A percentile compares a stretch with the other conserved stretches of the same genome.
Evolutionary conservation across 495 filamentous ascomycete species (phyloP).

Genomic region (Talaromyces trachyspermus): DNA sequence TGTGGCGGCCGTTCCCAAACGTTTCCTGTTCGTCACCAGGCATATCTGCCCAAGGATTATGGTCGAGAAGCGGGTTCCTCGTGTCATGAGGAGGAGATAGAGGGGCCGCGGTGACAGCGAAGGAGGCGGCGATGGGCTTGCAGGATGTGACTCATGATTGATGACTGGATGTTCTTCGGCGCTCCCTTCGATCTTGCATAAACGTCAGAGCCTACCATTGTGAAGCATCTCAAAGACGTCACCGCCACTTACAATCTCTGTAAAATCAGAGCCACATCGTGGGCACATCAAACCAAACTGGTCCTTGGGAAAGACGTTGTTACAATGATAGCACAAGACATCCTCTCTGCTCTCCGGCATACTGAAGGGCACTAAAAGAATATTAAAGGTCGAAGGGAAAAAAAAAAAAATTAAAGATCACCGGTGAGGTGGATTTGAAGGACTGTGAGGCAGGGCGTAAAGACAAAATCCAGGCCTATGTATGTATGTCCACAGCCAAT

Average conservation of each 20-base stretch:
- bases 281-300: conserved; percentile 65
- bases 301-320: conserved; percentile 69
- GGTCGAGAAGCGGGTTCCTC: conserved; percentile 24
- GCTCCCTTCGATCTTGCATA: conserved; percentile 14
- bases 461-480: too few species aligned
- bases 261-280: conserved; percentile 67
- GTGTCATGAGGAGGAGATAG: conserved; percentile 6
- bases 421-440: neutral
- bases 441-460: neutral
- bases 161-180: conserved; percentile 6
- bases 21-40: conserved; percentile 39
- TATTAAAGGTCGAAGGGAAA: too few species aligned
- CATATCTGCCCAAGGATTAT: conserved; percentile 32
- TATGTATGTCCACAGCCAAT: too few species aligned
- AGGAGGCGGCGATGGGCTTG: neutral
- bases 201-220: too few species aligned
- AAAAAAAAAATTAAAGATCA: neutral
- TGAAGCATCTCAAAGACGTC: too few species aligned
- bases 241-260: conserved; percentile 57
- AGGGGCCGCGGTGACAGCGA: neutral
- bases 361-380: conserved; percentile 9
- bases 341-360: conserved; percentile 45
- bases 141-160: neutral
- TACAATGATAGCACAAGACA: conserved; percentile 76
- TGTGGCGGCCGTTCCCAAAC: conserved; percentile 39